Evolutionary conservation across 2,329 filamentous ascomycete species (phyloP), one percentile per base, ranked within the genome.

Genomic region (Apiospora hydei): DNA sequence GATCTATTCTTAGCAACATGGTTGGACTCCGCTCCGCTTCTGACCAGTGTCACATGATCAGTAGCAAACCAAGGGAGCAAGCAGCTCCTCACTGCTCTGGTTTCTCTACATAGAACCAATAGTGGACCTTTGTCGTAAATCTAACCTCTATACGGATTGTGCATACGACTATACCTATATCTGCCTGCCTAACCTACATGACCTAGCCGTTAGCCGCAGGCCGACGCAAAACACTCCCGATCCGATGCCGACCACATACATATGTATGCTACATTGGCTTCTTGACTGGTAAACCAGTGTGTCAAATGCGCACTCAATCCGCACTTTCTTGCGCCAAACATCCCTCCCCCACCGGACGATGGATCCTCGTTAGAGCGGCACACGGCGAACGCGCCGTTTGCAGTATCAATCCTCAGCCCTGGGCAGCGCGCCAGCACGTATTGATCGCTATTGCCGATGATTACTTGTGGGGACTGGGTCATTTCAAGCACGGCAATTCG

Each of bases 1-100:
- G 41, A 18, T 64, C 57, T 64, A 64, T 64, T 64, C 57, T 41
- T 64, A 64, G 57, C 30, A 64, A n/a, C 57, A 13, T 64, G 18
- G 24, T 64, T 41, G 34, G 57, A 41, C 18, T 41, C 30, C 57
- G 30, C 53, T 61, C 51, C 30, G 24, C 51, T 16, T 16, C 51
- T 30, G 51, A 13, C 14, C 16, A 3, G 18, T n/a, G 18, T 61
- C 53, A 61, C 53, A 61, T 61, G 53, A 61, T 61, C 53, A 21
- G 3, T 61, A 34, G 51, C 16, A 21, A 18, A 7, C 46, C 46
- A 18, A 49, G 46, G 21, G 8, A 49, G 46, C 21, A 21, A 16
- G 44, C 16, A 47, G 34, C 41, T 43, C 41, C 10, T 43, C 41
- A 43, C 41, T 43, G 5, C 34, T 18, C 44, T 47, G 44, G 44